Evolutionary conservation across 495 filamentous ascomycete genomes (phyloP).

Genomic region (Neurospora tetraspora): DNA sequence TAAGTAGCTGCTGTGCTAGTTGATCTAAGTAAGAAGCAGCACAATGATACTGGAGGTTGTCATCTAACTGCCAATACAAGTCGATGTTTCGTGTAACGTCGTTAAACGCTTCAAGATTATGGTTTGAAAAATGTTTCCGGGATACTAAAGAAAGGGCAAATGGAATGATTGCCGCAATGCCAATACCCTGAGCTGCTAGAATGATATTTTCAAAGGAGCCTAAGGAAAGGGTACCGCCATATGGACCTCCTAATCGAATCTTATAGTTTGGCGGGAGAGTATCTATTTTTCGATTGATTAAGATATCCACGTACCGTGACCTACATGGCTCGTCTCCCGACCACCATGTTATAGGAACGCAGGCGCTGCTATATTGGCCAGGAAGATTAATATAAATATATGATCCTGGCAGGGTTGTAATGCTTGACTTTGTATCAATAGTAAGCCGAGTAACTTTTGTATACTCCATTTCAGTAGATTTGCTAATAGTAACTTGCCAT

Average conservation of each 20-base stretch:
- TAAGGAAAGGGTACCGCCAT: neutral
- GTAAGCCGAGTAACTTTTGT: neutral
- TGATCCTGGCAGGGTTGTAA: neutral
- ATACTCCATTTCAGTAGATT: neutral
- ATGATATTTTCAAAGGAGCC: neutral
- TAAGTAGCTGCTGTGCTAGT: neutral
- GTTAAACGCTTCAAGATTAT: neutral
- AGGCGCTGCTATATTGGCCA: neutral
- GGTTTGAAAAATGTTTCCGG: no score
- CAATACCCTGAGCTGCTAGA: neutral
- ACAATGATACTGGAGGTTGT: neutral
- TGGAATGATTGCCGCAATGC: neutral
- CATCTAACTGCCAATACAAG: neutral
- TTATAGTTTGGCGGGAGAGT: neutral
- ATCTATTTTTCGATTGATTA: neutral
- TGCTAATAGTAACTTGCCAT: neutral
- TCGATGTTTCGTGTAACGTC: neutral
- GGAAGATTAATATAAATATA: neutral
- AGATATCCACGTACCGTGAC: neutral
- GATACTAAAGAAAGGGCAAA: neutral
- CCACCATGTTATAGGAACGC: neutral
- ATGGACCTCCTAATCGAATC: neutral
- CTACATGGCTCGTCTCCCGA: neutral
- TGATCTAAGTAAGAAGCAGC: neutral
- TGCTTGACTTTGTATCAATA: neutral